phyloP scores from a whole-genome alignment of 2,329 filamentous ascomycete species.

The Exophiala viscosa region DNA sequence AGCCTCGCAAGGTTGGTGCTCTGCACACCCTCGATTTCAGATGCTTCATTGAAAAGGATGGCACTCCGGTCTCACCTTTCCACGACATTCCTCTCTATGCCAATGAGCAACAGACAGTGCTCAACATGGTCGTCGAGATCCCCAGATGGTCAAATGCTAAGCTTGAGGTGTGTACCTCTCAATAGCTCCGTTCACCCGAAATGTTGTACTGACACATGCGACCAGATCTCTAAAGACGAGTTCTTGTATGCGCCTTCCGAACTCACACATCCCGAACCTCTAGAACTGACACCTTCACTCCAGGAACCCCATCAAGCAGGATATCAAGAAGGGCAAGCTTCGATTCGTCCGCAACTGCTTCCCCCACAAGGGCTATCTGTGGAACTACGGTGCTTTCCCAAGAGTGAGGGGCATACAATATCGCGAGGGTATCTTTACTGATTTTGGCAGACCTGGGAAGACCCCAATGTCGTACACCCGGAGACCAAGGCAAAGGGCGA shows the following conservation, averaged over 20 bases:
- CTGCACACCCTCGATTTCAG: slow-evolving; percentile 95
- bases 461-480: slow-evolving; percentile 90
- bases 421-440: not conserved
- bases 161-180: slow-evolving; percentile 76
- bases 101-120: slow-evolving; percentile 89
- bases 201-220: slow-evolving; percentile 3
- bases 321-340: slow-evolving; percentile 99
- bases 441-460: slow-evolving; percentile 83
- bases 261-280: not conserved
- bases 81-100: slow-evolving; percentile 98
- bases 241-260: slow-evolving; percentile 51
- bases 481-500: slow-evolving; percentile 99
- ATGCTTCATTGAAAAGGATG: slow-evolving; percentile 97
- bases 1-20: slow-evolving; percentile 79
- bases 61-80: slow-evolving; percentile 87
- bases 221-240: slow-evolving; percentile 96
- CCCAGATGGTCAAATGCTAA: slow-evolving; percentile 99
- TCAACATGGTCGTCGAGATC: slow-evolving; percentile 99
- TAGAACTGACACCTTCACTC: slow-evolving; percentile 2
- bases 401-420: slow-evolving; percentile 60
- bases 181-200: slow-evolving; percentile 10
- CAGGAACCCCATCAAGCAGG: slow-evolving; percentile 95
- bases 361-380: slow-evolving; percentile 99
- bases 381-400: slow-evolving; percentile 99
- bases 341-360: slow-evolving; percentile 99